phyloP scores from a whole-genome alignment of 805 yeast species.

The Schwanniomyces vanrijiae region DNA sequence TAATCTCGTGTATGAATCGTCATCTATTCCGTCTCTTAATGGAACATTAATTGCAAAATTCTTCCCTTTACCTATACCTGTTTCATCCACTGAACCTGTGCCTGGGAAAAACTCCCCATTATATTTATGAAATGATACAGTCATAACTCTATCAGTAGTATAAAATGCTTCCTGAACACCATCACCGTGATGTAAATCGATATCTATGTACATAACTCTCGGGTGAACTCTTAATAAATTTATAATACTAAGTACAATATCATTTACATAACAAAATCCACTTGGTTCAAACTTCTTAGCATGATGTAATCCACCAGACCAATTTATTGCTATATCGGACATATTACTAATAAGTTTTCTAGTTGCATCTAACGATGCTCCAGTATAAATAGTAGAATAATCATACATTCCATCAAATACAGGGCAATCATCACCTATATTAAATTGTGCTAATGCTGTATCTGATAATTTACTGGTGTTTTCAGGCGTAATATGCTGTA shows the following conservation, averaged over 20 bases:
- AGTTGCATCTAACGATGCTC: constrained; percentile 93
- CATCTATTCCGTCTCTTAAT: constrained; percentile 92
- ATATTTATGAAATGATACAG: constrained; percentile 92
- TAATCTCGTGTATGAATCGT: constrained; percentile 72
- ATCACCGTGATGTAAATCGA: constrained; percentile 96
- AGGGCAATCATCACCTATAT: constrained; percentile 93
- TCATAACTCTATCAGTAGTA: constrained; percentile 93
- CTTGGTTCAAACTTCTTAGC: constrained; percentile 93
- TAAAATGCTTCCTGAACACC: constrained; percentile 98
- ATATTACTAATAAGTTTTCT: constrained; percentile 80
- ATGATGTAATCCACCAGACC: constrained; percentile 97
- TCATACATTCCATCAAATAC: constrained; percentile 94
- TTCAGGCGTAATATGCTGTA: constrained; percentile 76
- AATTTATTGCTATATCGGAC: constrained; percentile 92
- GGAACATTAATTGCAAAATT: constrained; percentile 91
- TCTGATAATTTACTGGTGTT: constrained; percentile 58
- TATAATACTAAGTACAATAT: constrained; percentile 85
- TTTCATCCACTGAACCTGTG: constrained; percentile 89
- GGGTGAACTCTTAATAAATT: constrained; percentile 87
- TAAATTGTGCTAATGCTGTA: constrained; percentile 63
- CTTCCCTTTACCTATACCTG: constrained; percentile 86
- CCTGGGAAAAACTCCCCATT: constrained; percentile 96
- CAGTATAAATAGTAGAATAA: constrained; percentile 84
- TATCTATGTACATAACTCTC: constrained; percentile 89
- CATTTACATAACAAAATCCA: constrained; percentile 94